phyloP scores from a whole-genome alignment of 78 protist genomes.

The Dictyostelium capitatum region DNA sequence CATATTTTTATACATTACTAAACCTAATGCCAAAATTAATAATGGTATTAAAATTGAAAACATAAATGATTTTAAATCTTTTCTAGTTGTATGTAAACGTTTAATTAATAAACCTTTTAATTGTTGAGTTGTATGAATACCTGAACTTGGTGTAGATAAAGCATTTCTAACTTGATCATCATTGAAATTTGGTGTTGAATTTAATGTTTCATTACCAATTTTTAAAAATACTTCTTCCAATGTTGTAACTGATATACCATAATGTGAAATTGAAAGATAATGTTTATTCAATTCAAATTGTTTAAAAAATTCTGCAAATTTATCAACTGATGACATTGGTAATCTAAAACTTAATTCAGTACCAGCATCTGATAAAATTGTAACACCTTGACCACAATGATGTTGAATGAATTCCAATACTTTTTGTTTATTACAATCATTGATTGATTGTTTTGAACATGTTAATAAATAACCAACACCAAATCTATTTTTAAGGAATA shows the following conservation, averaged over 20 bases:
- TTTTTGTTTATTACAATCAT: neutral
- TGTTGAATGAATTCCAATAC: neutral
- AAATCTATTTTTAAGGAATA: slow-evolving; percentile 87
- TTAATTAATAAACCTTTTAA: slow-evolving; percentile 45
- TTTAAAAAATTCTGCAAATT: slow-evolving; percentile 21
- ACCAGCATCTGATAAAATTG: slow-evolving; percentile 31
- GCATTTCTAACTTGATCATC: slow-evolving; percentile 19
- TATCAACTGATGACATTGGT: slow-evolving; percentile 6
- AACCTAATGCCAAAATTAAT: neutral
- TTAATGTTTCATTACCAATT: slow-evolving; percentile 26
- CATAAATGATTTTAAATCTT: slow-evolving; percentile 43
- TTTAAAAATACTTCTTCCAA: slow-evolving; percentile 48
- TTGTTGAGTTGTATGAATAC: slow-evolving; percentile 19
- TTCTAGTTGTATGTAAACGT: slow-evolving; percentile 14
- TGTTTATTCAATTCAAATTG: slow-evolving; percentile 3
- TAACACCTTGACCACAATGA: neutral
- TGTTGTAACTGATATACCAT: slow-evolving; percentile 35
- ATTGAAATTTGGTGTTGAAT: neutral
- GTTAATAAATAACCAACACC: slow-evolving; percentile 94
- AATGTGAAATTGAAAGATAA: neutral
- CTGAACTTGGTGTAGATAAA: slow-evolving; percentile 7
- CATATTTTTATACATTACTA: slow-evolving; percentile 25
- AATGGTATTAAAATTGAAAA: slow-evolving; percentile 45
- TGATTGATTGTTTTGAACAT: neutral
- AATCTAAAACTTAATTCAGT: slow-evolving; percentile 22